phyloP scores from a whole-genome alignment of 345 rosid genomes.

The Luvunga scandens region DNA sequence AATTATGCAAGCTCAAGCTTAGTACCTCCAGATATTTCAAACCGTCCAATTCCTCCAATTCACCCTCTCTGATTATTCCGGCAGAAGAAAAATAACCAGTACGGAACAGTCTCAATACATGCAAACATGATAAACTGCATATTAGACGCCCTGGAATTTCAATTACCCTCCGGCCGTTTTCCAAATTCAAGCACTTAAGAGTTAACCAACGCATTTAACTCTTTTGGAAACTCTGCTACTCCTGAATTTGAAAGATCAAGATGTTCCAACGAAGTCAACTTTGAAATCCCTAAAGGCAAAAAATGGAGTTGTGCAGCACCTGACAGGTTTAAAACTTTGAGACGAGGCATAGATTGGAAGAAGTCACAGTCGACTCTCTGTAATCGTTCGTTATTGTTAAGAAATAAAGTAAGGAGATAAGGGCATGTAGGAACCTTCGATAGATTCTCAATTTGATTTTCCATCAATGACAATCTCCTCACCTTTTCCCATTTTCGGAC shows the following conservation, averaged over 20 bases:
- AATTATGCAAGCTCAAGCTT: neutral
- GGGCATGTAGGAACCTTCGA: too few relatives aligned
- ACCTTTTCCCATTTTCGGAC: too few relatives aligned
- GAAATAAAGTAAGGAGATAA: too few relatives aligned
- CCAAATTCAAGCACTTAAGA: neutral
- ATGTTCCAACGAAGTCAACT: neutral
- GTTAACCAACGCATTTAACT: too few relatives aligned
- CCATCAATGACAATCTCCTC: too few relatives aligned
- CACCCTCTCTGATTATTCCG: too few relatives aligned
- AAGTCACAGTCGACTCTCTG: neutral
- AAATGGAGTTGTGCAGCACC: neutral
- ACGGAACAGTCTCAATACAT: too few relatives aligned
- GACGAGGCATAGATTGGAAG: conserved; percentile 16
- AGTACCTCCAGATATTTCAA: conserved; percentile 4
- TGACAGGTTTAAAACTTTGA: conserved; percentile 36
- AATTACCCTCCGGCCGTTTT: too few relatives aligned
- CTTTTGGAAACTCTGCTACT: too few relatives aligned
- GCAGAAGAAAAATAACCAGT: rapidly evolving
- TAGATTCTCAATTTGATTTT: too few relatives aligned
- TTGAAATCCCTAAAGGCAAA: conserved; percentile 28
- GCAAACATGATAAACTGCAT: too few relatives aligned
- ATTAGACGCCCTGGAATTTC: too few relatives aligned
- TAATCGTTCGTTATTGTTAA: neutral
- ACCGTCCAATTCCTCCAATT: neutral
- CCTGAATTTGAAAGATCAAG: neutral